A percentile compares a stretch with the other conserved stretches of the same genome.
These are phyloP conservation scores for Globisporangium alternatum DNA, from an alignment of 352 stramenopile genomes.

Conservation along the genomic window DNA sequence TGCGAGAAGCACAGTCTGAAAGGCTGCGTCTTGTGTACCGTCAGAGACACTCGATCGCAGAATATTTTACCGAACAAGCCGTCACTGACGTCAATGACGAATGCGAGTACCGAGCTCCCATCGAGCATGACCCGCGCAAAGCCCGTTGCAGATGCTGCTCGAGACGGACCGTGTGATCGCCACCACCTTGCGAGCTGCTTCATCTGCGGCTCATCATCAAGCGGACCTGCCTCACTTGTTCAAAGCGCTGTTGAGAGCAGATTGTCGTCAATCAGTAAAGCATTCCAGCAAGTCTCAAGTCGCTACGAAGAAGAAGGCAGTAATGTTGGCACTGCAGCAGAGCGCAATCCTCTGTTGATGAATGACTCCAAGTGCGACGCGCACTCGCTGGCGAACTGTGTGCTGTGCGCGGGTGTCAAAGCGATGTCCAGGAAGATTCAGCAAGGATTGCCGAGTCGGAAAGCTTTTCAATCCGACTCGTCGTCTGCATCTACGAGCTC, in stretches of 20 bases:
- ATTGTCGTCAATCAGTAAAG: not conserved
- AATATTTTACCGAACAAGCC: not conserved
- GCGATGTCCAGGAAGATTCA: constrained; percentile 17
- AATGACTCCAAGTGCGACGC: constrained; percentile 39
- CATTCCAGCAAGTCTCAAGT: not conserved
- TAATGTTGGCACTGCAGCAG: not conserved
- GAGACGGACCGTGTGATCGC: constrained; percentile 33
- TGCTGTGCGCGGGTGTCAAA: constrained; percentile 51
- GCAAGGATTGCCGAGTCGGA: not conserved
- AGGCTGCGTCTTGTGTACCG: constrained; percentile 61
- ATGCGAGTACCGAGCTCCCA: not conserved
- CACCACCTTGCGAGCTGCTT: constrained; percentile 63
- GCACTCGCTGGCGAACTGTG: constrained; percentile 67
- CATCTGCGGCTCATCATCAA: constrained; percentile 39
- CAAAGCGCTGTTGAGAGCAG: not conserved
- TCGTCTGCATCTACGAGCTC: not conserved
- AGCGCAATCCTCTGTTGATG: constrained; percentile 9
- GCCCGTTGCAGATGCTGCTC: not conserved
- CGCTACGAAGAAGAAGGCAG: not conserved
- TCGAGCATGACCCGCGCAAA: not conserved
- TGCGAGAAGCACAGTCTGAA: constrained; percentile 61
- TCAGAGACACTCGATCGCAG: constrained; percentile 16
- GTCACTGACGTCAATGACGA: not conserved
- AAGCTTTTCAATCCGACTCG: not conserved
- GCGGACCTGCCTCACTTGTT: not conserved